phyloP scores from a whole-genome alignment of 2,329 filamentous ascomycete species.

The Colletotrichum spinosum region DNA sequence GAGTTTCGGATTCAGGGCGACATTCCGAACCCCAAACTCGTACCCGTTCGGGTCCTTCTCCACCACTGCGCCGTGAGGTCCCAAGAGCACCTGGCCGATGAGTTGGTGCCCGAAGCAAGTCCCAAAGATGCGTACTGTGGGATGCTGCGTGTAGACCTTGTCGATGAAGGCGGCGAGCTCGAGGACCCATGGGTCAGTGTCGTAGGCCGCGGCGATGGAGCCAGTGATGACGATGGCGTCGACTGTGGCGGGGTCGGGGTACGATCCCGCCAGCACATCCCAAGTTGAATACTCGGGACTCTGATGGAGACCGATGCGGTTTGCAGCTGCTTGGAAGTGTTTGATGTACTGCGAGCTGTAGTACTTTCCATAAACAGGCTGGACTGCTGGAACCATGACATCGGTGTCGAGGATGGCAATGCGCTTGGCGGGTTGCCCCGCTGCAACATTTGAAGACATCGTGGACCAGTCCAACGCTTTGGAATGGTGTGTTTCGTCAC shows the following conservation, averaged over 20 bases:
- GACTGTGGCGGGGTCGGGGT: slow-evolving; percentile 43
- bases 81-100: slow-evolving; percentile 53
- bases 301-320: slow-evolving; percentile 23
- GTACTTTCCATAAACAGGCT: slow-evolving; percentile 15
- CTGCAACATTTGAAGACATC: no score
- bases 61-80: slow-evolving; percentile 41
- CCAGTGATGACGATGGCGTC: slow-evolving; percentile 48
- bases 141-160: slow-evolving; percentile 43
- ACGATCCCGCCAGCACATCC: slow-evolving; percentile 46
- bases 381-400: slow-evolving; percentile 23
- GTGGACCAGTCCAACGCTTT: no score
- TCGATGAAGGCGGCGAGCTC: slow-evolving; percentile 53
- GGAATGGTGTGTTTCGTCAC: no score
- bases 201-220: slow-evolving; percentile 54
- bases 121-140: slow-evolving; percentile 51
- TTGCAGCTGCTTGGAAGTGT: slow-evolving; percentile 5
- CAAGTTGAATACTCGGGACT: slow-evolving; percentile 41
- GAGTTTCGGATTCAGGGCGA: slow-evolving; percentile 53
- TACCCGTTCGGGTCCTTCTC: slow-evolving; percentile 54
- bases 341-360: slow-evolving; percentile 27
- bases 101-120: slow-evolving; percentile 64
- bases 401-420: slow-evolving; percentile 30
- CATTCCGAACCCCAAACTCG: slow-evolving; percentile 57
- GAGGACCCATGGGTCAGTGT: slow-evolving; percentile 58
- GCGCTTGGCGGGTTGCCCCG: neutral